Conservation (phyloP, 2,329 filamentous ascomycete genomes). For the Plenodomus lindquistii region DNA sequence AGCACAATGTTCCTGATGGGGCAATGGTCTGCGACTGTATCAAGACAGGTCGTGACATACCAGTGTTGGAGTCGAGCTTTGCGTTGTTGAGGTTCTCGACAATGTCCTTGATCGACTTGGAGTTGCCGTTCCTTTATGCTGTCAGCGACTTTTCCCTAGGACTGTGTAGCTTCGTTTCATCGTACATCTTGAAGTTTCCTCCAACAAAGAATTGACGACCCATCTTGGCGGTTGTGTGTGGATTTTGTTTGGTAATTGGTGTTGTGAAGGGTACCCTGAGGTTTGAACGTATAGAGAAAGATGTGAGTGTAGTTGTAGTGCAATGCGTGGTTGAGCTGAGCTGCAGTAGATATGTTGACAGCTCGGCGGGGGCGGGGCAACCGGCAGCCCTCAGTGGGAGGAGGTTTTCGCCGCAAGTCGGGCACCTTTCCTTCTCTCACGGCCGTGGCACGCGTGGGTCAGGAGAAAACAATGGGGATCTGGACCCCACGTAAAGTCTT, state of each 20-base stretch:
- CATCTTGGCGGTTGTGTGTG: constrained; percentile 66
- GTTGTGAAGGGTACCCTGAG: constrained; percentile 4
- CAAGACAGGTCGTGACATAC: constrained; percentile 50
- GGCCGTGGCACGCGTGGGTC: constrained; percentile 18
- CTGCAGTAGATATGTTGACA: constrained; percentile 21
- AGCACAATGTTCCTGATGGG: constrained; percentile 6
- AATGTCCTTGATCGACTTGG: constrained; percentile 87
- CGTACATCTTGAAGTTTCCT: constrained; percentile 99
- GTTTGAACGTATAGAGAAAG: constrained; percentile 9
- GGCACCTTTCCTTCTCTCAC: constrained; percentile 27
- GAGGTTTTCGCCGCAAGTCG: constrained; percentile 33
- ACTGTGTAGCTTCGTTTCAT: constrained; percentile 30
- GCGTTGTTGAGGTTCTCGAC: constrained; percentile 86
- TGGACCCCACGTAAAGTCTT: constrained; percentile 18
- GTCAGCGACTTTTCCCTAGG: constrained; percentile 4
- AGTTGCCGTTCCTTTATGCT: constrained; percentile 81
- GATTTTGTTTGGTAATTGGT: constrained; percentile 5
- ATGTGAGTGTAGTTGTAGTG: constrained; percentile 37
- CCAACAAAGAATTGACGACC: constrained; percentile 96
- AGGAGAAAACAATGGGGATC: constrained; percentile 30
- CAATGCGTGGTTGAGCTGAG: constrained; percentile 38
- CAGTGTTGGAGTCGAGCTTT: constrained; percentile 73
- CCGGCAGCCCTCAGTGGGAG: constrained; percentile 17
- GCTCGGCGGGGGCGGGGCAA: constrained; percentile 34
- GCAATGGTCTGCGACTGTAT: constrained; percentile 1